Evolutionary conservation across 352 stramenopile species (phyloP).

Genomic region (Phytophthora pinifolia): DNA sequence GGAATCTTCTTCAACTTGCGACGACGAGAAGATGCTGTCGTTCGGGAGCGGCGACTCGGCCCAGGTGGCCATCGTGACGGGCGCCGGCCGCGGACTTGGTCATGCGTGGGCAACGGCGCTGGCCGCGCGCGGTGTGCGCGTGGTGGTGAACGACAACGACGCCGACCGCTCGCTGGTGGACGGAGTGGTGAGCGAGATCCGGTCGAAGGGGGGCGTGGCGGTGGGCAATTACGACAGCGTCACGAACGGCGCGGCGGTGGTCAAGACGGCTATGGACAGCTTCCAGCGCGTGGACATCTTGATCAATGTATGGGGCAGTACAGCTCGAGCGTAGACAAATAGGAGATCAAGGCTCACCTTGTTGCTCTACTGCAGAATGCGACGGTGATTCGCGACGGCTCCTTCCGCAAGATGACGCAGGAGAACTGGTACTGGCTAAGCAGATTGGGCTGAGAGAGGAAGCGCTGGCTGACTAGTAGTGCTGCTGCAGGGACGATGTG

Average conservation of each 20-base stretch:
- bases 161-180: slow-evolving; percentile 45
- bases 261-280: slow-evolving; percentile 41
- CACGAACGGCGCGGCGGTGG: slow-evolving; percentile 45
- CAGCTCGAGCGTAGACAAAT: slow-evolving; percentile 8
- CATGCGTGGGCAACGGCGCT: slow-evolving; percentile 54
- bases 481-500: slow-evolving; percentile 49
- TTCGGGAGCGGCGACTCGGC: slow-evolving; percentile 48
- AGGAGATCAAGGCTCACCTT: slow-evolving; percentile 8
- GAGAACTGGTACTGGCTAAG: slow-evolving; percentile 46
- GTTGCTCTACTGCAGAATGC: slow-evolving; percentile 47
- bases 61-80: slow-evolving; percentile 69
- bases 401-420: slow-evolving; percentile 73
- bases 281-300: slow-evolving; percentile 71
- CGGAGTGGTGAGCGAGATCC: slow-evolving; percentile 42
- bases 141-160: slow-evolving; percentile 76
- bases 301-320: slow-evolving; percentile 54
- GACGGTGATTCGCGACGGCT: slow-evolving; percentile 69
- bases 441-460: neutral
- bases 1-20: slow-evolving; percentile 39
- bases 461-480: slow-evolving; percentile 3
- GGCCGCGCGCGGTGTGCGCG: slow-evolving; percentile 43
- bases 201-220: slow-evolving; percentile 38
- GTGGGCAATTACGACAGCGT: slow-evolving; percentile 55
- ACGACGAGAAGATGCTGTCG: slow-evolving; percentile 29
- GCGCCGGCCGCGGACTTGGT: slow-evolving; percentile 49